Base-by-base conservation (phyloP, 306 rosid species). In the Cicer yamashitae region DNA sequence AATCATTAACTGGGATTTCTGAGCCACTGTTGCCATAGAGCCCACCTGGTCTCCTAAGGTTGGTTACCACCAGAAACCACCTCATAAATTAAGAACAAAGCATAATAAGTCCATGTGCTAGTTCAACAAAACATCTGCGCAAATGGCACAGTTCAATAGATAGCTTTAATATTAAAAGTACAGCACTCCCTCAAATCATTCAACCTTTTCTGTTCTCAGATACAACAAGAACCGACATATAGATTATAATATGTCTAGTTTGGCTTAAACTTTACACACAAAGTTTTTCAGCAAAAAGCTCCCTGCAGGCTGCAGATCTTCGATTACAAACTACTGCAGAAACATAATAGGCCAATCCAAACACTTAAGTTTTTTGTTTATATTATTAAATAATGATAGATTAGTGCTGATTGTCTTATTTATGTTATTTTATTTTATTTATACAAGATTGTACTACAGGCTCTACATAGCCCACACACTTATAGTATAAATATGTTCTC, bases 21-120 rank as follows among this genome's bases (percentile, higher is more conserved):
- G 97, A 91, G 69, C 96, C 96, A 82, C 90, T 90, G 74, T 94
- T 94, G 71, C 98, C 97, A 80, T 91, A 94, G 59, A 94, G 97
- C 44, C 98, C 98, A 47, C 98, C 98, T 47, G 98, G 98, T 90
- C 93, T 91, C 90, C 97, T 83, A 73, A 91, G 97, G 82, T 18
- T 58, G 11, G 71, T 94, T 94, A 58, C 98, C 98, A 79, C 98
- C 98, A 78, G 98, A 94, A 69, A 94, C 98, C 82, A 89, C 93
- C 86, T 94, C 96, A 78, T 94, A 91, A 84, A 94, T 91, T 81
- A 94, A 85, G 84, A 94, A 94, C 86, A 81, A 13, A 66, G 39
- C 54, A 66, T 37, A 47, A 25, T 10, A 25, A 72, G 62, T 39
- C 48, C 46, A 66, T 12, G 43, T 17, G 62, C 60, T 45, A 72